phyloP scores from a whole-genome alignment of 2,329 filamentous ascomycete species.

The Bisporella sp. region DNA sequence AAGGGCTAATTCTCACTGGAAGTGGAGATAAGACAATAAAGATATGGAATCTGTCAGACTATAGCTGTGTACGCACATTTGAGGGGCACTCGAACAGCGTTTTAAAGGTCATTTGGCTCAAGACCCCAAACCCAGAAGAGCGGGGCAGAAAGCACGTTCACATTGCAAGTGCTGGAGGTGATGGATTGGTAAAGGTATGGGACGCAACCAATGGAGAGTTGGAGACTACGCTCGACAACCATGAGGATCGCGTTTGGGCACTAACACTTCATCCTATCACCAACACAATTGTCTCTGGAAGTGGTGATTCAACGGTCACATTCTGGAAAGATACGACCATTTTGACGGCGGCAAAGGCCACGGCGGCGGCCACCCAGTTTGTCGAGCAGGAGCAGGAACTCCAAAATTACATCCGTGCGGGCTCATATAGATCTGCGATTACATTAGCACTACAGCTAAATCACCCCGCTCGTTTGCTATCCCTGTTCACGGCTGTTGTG shows the following conservation, averaged over 20 bases:
- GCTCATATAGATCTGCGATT: constrained; percentile 89
- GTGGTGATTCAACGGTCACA: constrained; percentile 84
- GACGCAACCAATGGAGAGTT: constrained; percentile 78
- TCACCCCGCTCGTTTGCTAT: constrained; percentile 80
- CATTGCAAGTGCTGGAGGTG: constrained; percentile 82
- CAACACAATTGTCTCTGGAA: constrained; percentile 79
- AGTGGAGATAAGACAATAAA: constrained; percentile 96
- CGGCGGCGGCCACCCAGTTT: constrained; percentile 66
- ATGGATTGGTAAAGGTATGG: constrained; percentile 96
- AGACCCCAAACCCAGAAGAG: constrained; percentile 39
- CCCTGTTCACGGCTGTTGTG: constrained; percentile 76
- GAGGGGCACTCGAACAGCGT: constrained; percentile 96
- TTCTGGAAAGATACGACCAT: constrained; percentile 94
- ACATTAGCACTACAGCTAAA: constrained; percentile 88
- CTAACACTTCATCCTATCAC: constrained; percentile 63
- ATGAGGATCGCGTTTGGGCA: constrained; percentile 93
- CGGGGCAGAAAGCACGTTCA: constrained; percentile 55
- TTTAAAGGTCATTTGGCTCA: constrained; percentile 86
- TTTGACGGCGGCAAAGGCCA: constrained; percentile 67
- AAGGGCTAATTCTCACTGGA: constrained; percentile 80
- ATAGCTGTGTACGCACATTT: constrained; percentile 86
- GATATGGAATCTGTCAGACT: constrained; percentile 88
- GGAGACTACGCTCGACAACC: constrained; percentile 89
- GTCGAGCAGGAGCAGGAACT: constrained; percentile 93
- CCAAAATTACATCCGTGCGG: constrained; percentile 83